Evolutionary conservation across 2,329 filamentous ascomycete genomes (phyloP), one percentile per base, ranked within the genome.

Genomic region (Fusarium sarcochroum): DNA sequence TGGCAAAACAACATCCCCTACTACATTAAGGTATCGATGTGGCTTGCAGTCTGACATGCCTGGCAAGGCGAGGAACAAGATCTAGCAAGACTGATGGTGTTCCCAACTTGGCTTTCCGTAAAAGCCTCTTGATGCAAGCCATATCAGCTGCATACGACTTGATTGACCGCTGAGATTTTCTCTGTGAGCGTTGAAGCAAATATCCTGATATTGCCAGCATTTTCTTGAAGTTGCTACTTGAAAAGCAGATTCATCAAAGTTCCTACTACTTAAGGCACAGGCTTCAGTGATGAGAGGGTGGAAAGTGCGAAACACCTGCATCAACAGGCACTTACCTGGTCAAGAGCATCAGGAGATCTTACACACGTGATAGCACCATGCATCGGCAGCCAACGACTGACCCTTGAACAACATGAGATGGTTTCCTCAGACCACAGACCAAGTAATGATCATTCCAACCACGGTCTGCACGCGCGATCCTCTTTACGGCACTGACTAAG

Each of bases 261-360:
- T 40, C n/a, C 21, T 18, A 8, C 23, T n/a, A n/a, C 17, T 44
- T 25, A 10, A 25, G 9, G 41, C 32, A 25, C 27, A 32, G 18
- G 20, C n/a, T 41, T 45, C n/a, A 34, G 21, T 53, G 21, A 27
- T 59, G 37, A 48, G 53, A 42, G 21, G 21, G 4, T n/a, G 17
- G 23, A 52, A 37, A 32, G 44, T 18, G 37, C 44, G 30, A 49
- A 30, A 41, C 34, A 40, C 27, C 25, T 40, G 20, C 21, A 42
- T 18, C 6, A 14, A 30, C 23, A 41, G 23, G 13, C 15, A n/a
- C 38, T 25, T 47, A 8, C 37, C 40, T 23, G 10, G 15, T 21
- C 21, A 20, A 17, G n/a, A 40, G 23, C 17, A 68, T 70, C 65
- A 69, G 68, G 58, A 73, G 68, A 71, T 73, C 27, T 50, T 53